Conservation (phyloP, 2,329 filamentous ascomycete genomes). For the Xylariaceae sp. region DNA sequence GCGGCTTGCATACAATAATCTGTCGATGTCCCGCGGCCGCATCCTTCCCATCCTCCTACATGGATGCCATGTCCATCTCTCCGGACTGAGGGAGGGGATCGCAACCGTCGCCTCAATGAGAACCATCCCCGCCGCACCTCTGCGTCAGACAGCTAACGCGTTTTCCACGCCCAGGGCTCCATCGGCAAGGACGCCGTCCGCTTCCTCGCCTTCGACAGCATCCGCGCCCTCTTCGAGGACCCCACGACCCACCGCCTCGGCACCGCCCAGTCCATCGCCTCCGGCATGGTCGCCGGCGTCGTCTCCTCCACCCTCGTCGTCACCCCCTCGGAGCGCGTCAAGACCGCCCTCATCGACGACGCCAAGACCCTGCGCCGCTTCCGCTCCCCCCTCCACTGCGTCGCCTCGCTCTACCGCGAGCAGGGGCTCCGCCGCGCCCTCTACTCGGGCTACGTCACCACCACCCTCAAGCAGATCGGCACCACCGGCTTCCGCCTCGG, state of each 20-base stretch:
- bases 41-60: too few relatives aligned
- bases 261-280: conserved; percentile 47
- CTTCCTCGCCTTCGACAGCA: conserved; percentile 59
- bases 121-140: too few relatives aligned
- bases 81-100: too few relatives aligned
- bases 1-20: too few relatives aligned
- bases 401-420: conserved; percentile 42
- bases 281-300: conserved; percentile 56
- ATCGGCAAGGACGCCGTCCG: conserved; percentile 60
- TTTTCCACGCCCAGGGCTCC: conserved; percentile 49
- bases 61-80: too few relatives aligned
- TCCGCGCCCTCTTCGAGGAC: conserved; percentile 50
- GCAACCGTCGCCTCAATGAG: too few relatives aligned
- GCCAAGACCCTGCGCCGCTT: conserved; percentile 37
- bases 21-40: too few relatives aligned
- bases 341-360: conserved; percentile 62
- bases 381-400: conserved; percentile 45
- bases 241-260: conserved; percentile 49
- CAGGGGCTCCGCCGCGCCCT: conserved; percentile 48
- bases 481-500: conserved; percentile 60
- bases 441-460: conserved; percentile 56
- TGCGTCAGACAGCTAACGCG: conserved; percentile 2
- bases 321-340: conserved; percentile 60
- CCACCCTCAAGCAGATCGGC: conserved; percentile 58
- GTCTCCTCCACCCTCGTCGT: conserved; percentile 54